Base-by-base conservation (phyloP, 768 basidiomycete species). In the Mycena leptocephala region DNA sequence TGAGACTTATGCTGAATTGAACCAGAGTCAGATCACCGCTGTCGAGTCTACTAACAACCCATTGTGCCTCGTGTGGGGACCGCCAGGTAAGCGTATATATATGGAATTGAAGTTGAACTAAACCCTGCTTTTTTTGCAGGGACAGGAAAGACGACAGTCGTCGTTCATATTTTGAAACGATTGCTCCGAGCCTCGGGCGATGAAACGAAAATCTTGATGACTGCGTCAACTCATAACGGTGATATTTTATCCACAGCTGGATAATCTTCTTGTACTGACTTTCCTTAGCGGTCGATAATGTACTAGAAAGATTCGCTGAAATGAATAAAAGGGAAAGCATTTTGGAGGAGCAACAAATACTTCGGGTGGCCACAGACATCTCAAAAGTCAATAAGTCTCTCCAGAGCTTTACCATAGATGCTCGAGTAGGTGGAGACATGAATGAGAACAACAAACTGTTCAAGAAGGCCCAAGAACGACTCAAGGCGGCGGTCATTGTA, bases 141-240 rank as follows among this genome's bases (percentile, higher is more conserved):
- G 0, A 94, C 93, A 0, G 93, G 93, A 41, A 94, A 94, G 81
- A 94, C 93, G 0, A 93, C 92, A 0, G 93, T 94, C 0, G 92
- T 94, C 7, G 88, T 94, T 3, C 88, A 92, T 75, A 92, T 93
- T 33, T 85, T 94, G 20, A 84, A 85, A 26, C 85, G 85, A 62
- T 81, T 91, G 67, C 75, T 89, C 76, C 80, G 82, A 69, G 79
- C 77, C 35, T 74, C 78, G 81, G 72, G 75, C 76, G 79, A 81
- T 59, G 79, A 75, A 53, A 81, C 85, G 11, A 92, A 90, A 78
- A 90, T 94, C 30, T 84, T 94, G 30, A 93, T 94, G 92, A 92
- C 93, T 0, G 93, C 93, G 0, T 94, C 93, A 0, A 93, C 93
- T 0, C 92, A 93, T 77, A 94, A 93, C 72, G 93, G 93, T 91